A percentile compares a stretch with the other conserved stretches of the same genome.
phyloP scores from a whole-genome alignment of 2,329 filamentous ascomycete genomes.

The Trichophyton mentagrophytes region DNA sequence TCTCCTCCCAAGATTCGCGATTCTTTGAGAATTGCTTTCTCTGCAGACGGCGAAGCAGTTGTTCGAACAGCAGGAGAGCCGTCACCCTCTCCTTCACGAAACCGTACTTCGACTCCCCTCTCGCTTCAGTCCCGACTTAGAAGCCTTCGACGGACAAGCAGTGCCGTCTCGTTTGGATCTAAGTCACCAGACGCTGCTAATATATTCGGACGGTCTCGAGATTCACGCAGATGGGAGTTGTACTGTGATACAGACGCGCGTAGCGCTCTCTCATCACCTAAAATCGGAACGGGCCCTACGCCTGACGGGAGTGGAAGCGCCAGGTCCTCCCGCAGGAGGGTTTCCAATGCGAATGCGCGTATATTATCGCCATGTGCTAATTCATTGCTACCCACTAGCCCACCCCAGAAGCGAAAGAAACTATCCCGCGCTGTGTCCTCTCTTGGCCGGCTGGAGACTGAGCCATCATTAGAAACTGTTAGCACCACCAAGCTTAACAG shows the following conservation, averaged over 20 bases:
- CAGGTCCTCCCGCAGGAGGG: background rate
- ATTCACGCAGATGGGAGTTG: conserved; percentile 83
- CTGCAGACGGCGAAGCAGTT: conserved; percentile 81
- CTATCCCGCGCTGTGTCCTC: conserved; percentile 50
- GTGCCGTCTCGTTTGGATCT: conserved; percentile 43
- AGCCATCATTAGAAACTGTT: conserved; percentile 19
- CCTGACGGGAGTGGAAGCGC: background rate
- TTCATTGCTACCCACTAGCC: conserved; percentile 38
- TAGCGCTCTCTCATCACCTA: conserved; percentile 66
- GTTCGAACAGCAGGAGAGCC: conserved; percentile 57
- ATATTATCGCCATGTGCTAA: conserved; percentile 25
- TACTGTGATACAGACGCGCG: conserved; percentile 71
- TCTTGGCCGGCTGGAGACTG: conserved; percentile 47
- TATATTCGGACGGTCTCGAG: conserved; percentile 62
- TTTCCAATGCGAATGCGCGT: background rate
- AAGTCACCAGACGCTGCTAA: conserved; percentile 26
- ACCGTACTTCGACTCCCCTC: conserved; percentile 37
- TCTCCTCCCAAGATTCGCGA: conserved; percentile 30
- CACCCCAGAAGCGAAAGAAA: conserved; percentile 47
- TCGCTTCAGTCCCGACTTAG: conserved; percentile 38
- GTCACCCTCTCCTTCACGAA: conserved; percentile 53
- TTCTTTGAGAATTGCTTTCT: conserved; percentile 65
- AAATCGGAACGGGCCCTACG: conserved; percentile 46
- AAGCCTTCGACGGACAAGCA: conserved; percentile 57
- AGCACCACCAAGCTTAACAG: background rate